Base-by-base conservation (phyloP, 2,329 filamentous ascomycete genomes). In the Fusarium multiceps region DNA sequence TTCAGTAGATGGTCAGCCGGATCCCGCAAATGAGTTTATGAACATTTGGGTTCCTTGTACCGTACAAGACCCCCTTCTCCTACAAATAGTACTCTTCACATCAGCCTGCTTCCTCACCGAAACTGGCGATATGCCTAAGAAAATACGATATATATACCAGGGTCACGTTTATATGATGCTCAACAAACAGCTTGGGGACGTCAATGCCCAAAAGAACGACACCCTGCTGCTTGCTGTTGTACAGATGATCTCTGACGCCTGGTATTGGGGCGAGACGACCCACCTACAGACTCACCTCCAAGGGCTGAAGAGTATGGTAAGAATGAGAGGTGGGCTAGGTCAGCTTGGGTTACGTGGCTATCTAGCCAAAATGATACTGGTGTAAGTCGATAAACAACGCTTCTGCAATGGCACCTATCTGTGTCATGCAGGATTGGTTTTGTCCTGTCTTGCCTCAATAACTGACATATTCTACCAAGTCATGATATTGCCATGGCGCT, bases 51-150 rank as follows among this genome's bases (percentile, higher is more conserved):
- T 85, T 9, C 83, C 84, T 1, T 82, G 79, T 66, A 84, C 80
- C 47, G 76, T 86, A 13, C 82, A 86, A 56, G 83, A 84, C n/a
- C 83, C 82, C 7, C 77, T 87, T 6, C 78, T 87, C 12, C 75
- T 82, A 0, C 83, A 85, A 49, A 82, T 85, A 11, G 80, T 84
- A 37, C 79, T 86, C 7, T 86, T 84, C 69, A 84, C 84, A 9
- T 82, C 85, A 0, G 81, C 84, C 1, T 86, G 84, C 70, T 86
- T 86, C 69, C 78, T 87, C 30, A 80, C 82, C 40, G 85, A 87
- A 69, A 83, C 82, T 1, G 81, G 83, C 5, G 82, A 83, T 40
- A 74, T 86, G 4, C 81, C 83, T 43, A 82, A 82, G 65, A 77
- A 78, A 11, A 78, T 82, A 6, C 78, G 83, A 13, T 80, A 82